phyloP scores from a whole-genome alignment of 2,329 filamentous ascomycete species.

The Colletotrichum viniferum region DNA sequence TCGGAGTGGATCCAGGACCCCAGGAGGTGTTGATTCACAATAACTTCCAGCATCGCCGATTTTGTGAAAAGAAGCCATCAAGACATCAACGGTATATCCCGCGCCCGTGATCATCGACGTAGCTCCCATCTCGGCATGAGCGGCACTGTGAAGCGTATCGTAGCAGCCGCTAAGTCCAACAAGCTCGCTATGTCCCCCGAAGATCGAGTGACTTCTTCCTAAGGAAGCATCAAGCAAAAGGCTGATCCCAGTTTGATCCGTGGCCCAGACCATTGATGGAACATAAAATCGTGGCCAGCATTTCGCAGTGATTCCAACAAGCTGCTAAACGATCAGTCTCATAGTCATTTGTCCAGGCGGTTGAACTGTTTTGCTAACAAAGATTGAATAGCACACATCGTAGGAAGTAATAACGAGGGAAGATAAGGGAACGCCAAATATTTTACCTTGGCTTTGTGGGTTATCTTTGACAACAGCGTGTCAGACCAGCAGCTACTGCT shows the following conservation, averaged over 20 bases:
- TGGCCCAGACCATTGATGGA: constrained; percentile 40
- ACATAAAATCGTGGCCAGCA: constrained; percentile 36
- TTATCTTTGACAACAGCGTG: constrained; percentile 32
- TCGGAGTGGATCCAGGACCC: constrained; percentile 25
- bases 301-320: constrained; percentile 39
- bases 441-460: constrained; percentile 31
- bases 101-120: constrained; percentile 29
- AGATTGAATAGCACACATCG: not conserved
- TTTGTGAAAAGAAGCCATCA: constrained; percentile 34
- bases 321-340: constrained; percentile 25
- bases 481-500: constrained; percentile 38
- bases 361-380: not conserved
- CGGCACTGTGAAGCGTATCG: constrained; percentile 23
- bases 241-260: constrained; percentile 38
- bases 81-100: constrained; percentile 36
- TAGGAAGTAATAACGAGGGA: not conserved
- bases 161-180: constrained; percentile 34
- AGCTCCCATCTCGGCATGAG: constrained; percentile 34
- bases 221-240: constrained; percentile 34
- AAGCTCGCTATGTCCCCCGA: constrained; percentile 25
- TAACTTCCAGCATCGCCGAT: not conserved
- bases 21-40: not conserved
- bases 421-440: not conserved
- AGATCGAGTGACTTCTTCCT: constrained; percentile 24
- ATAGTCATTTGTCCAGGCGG: not conserved